Evolutionary conservation across 306 rosid genomes (phyloP).

Genomic region (Malus sylvestris): DNA sequence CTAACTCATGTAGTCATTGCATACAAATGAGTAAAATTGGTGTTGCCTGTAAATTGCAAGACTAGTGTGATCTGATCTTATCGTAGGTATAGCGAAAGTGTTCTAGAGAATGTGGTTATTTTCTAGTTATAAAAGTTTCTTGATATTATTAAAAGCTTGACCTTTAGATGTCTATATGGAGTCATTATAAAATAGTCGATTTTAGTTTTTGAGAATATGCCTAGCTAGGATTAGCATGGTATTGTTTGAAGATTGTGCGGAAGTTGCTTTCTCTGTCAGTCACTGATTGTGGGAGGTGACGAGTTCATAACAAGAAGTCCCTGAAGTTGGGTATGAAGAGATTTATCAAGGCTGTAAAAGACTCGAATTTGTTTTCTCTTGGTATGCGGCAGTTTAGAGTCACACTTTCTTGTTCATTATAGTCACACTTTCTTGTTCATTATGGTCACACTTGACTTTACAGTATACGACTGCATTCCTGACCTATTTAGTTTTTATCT

Average conservation of each 20-base stretch:
- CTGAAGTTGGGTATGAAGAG: background rate
- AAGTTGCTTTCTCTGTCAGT: background rate
- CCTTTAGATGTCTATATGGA: background rate
- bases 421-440: background rate
- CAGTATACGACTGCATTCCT: background rate
- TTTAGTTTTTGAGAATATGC: background rate
- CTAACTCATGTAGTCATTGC: background rate
- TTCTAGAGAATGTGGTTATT: background rate
- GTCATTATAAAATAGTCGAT: background rate
- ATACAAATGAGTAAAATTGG: background rate
- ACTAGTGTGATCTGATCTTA: background rate
- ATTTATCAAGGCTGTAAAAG: background rate
- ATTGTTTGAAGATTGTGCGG: background rate
- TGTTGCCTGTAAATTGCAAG: background rate
- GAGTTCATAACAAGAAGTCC: background rate
- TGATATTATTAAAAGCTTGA: background rate
- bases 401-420: background rate
- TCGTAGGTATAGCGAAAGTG: background rate
- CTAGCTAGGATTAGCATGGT: background rate
- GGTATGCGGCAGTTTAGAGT: background rate
- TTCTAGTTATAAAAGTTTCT: background rate
- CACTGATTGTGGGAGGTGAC: background rate
- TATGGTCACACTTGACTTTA: background rate
- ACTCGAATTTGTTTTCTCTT: background rate
- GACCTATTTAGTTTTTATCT: background rate